Percentiles rank a stretch among this genome's conserved stretches.
Evolutionary conservation across 225 moss, liverwort and hornwort species (phyloP).

Genomic region (Rhytidiadelphus loreus): DNA sequence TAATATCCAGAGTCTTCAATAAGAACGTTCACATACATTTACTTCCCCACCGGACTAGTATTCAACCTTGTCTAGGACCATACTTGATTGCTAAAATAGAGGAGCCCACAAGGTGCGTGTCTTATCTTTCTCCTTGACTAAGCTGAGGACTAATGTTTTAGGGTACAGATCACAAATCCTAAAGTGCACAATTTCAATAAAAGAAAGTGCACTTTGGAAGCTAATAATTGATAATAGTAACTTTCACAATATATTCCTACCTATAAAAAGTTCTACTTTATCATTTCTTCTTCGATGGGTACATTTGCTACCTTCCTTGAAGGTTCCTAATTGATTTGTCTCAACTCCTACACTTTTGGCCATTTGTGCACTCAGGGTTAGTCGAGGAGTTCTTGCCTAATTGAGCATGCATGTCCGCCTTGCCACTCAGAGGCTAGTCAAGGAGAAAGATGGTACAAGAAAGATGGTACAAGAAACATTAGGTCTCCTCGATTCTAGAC

Average conservation of each 20-base stretch:
- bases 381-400: background rate
- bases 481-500: background rate
- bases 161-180: background rate
- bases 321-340: background rate
- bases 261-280: background rate
- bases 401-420: background rate
- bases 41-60: background rate
- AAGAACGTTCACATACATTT: background rate
- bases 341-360: background rate
- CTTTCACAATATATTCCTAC: background rate
- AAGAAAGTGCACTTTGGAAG: background rate
- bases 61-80: background rate
- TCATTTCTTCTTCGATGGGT: background rate
- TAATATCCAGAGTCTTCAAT: background rate
- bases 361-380: background rate
- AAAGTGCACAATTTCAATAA: background rate
- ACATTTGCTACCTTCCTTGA: background rate
- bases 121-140: background rate
- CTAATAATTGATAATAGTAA: background rate
- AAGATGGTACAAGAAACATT: background rate
- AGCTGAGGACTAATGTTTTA: background rate
- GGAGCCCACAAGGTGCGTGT: background rate
- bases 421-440: background rate
- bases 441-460: background rate
- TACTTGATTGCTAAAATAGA: background rate